A percentile compares a stretch with the other conserved stretches of the same genome.
Conservation (phyloP, 495 filamentous ascomycete species). For the Margaritispora aquatica region DNA sequence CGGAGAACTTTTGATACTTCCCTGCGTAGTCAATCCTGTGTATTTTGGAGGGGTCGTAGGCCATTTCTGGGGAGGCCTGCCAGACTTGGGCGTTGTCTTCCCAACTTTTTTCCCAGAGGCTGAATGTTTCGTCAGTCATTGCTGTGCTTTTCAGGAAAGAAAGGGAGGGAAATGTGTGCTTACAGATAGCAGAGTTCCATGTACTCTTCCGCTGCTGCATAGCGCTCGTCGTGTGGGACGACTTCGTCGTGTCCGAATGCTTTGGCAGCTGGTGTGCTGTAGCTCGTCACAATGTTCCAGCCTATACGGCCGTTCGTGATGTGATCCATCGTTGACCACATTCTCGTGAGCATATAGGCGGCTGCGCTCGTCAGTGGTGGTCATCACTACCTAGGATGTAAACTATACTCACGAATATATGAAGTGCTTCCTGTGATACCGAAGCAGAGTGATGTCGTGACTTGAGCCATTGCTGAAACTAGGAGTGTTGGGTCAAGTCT, state of each 20-base stretch:
- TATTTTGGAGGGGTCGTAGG: constrained; percentile 53
- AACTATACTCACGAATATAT: not conserved
- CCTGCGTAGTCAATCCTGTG: constrained; percentile 60
- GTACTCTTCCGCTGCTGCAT: constrained; percentile 50
- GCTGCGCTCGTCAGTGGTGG: not conserved
- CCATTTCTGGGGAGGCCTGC: constrained; percentile 49
- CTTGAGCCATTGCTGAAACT: constrained; percentile 9
- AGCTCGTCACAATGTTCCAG: constrained; percentile 43
- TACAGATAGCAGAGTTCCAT: constrained; percentile 25
- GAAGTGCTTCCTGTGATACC: not conserved
- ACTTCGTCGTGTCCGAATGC: constrained; percentile 50
- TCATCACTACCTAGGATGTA: not conserved
- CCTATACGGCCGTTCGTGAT: not conserved
- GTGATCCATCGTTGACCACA: constrained; percentile 2
- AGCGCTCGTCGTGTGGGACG: constrained; percentile 56
- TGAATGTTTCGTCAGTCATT: constrained; percentile 32
- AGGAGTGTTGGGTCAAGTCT: constrained; percentile 3
- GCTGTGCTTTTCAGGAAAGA: not conserved
- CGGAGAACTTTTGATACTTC: not conserved
- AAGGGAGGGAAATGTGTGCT: not conserved
- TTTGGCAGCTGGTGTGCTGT: constrained; percentile 53
- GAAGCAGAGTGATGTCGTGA: constrained; percentile 1
- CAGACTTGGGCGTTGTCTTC: constrained; percentile 49
- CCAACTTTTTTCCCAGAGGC: constrained; percentile 53
- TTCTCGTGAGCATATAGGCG: not conserved